Conservation (phyloP, 2,329 filamentous ascomycete species). For the Colletotrichum gloeosporioides region DNA sequence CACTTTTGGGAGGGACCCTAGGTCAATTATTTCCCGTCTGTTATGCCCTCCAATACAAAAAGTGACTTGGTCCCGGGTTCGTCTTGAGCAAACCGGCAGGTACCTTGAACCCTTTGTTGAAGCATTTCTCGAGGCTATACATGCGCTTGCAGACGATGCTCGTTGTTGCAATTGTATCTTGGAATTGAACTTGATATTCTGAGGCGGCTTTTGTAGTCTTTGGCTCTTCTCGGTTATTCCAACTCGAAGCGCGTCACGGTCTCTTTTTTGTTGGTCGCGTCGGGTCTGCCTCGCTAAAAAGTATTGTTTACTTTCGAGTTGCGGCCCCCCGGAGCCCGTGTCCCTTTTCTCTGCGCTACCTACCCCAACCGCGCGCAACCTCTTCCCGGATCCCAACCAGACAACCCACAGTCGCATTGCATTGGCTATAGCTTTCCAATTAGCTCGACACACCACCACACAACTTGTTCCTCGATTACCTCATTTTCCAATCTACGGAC, state of each 20-base stretch:
- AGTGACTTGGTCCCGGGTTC: background rate
- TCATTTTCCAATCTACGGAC: background rate
- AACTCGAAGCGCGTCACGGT: background rate
- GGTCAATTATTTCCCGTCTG: background rate
- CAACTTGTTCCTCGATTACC: background rate
- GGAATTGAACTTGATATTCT: background rate
- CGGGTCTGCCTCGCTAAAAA: background rate
- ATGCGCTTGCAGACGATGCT: background rate
- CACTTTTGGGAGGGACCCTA: background rate
- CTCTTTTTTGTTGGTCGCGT: background rate
- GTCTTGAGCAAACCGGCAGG: background rate
- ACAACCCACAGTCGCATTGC: background rate
- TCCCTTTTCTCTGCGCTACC: background rate
- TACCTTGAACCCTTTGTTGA: slow-evolving; percentile 1
- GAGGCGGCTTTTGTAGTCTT: background rate
- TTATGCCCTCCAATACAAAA: background rate
- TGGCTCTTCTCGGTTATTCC: background rate
- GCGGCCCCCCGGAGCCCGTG: background rate
- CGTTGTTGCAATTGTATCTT: background rate
- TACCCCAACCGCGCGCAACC: background rate
- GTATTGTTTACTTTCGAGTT: background rate
- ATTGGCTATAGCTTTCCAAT: slow-evolving; percentile 1
- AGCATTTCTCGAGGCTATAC: background rate
- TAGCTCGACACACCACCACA: background rate
- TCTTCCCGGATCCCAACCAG: background rate